Percentiles rank a stretch among this genome's conserved stretches.
Evolutionary conservation across 768 basidiomycete species (phyloP).

Genomic region (Butyriboletus loyo): DNA sequence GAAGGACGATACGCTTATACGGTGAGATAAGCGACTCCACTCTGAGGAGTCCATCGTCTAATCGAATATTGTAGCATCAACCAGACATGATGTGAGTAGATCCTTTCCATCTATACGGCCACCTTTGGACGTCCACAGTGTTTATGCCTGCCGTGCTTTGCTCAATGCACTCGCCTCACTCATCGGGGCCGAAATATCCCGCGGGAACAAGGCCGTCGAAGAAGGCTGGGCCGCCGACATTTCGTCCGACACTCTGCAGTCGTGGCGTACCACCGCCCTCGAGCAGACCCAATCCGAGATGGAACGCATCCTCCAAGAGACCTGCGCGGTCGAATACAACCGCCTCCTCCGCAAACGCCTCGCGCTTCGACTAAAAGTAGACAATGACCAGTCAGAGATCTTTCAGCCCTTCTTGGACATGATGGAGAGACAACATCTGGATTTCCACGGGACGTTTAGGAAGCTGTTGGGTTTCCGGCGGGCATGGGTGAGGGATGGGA

Average conservation of each 20-base stretch:
- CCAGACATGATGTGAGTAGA: slow-evolving; percentile 71
- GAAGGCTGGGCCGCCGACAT: slow-evolving; percentile 64
- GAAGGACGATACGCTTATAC: slow-evolving; percentile 75
- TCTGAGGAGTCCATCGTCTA: not conserved
- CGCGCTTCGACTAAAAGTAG: slow-evolving; percentile 57
- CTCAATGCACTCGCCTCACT: slow-evolving; percentile 79
- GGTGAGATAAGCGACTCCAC: slow-evolving; percentile 25
- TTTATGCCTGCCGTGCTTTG: slow-evolving; percentile 77
- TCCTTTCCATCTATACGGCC: not conserved
- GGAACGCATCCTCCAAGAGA: slow-evolving; percentile 56
- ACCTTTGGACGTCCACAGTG: slow-evolving; percentile 35
- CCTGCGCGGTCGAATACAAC: slow-evolving; percentile 63
- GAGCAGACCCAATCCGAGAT: slow-evolving; percentile 56
- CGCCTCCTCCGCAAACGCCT: slow-evolving; percentile 77
- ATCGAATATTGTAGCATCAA: slow-evolving; percentile 47
- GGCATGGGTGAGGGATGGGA: slow-evolving; percentile 15
- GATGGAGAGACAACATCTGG: slow-evolving; percentile 71
- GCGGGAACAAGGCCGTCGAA: slow-evolving; percentile 44
- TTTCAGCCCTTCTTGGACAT: slow-evolving; percentile 70
- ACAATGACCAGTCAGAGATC: slow-evolving; percentile 58
- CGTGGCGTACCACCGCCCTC: slow-evolving; percentile 59
- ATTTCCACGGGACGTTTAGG: slow-evolving; percentile 87
- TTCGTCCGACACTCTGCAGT: slow-evolving; percentile 50
- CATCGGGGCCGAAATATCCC: slow-evolving; percentile 75
- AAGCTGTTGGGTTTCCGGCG: slow-evolving; percentile 62